These are phyloP conservation scores for Theileria annulata DNA, from an alignment of 169 alveolate genomes.

Conservation along the genomic window DNA sequence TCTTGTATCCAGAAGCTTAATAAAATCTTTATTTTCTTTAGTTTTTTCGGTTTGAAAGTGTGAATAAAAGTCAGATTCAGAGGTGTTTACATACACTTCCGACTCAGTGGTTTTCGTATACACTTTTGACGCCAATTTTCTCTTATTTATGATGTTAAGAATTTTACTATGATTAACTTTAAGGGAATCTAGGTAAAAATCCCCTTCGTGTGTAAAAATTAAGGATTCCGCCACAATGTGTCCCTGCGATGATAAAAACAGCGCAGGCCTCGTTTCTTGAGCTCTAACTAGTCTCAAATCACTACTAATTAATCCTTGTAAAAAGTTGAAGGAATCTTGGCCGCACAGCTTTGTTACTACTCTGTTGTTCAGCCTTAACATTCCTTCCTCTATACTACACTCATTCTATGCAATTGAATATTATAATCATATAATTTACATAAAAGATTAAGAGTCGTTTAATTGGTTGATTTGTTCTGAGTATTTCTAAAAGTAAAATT, in stretches of 20 bases:
- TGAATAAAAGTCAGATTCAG: conserved; percentile 5
- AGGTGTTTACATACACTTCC: not conserved
- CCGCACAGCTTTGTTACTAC: conserved; percentile 63
- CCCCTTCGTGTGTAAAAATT: conserved; percentile 30
- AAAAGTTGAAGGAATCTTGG: conserved; percentile 67
- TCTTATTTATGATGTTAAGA: conserved; percentile 3
- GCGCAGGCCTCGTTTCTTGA: conserved; percentile 10
- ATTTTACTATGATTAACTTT: conserved; percentile 5
- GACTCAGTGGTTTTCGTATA: not conserved
- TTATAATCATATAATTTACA: not conserved
- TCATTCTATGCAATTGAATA: no score
- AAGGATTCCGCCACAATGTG: conserved; percentile 69
- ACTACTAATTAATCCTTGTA: conserved; percentile 71
- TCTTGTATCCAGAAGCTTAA: conserved; percentile 5
- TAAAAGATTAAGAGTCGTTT: not conserved
- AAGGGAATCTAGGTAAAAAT: conserved; percentile 35
- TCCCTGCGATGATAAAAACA: conserved; percentile 72
- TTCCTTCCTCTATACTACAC: not conserved
- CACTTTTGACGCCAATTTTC: conserved; percentile 55
- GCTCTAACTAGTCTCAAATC: conserved; percentile 56
- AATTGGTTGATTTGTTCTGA: not conserved
- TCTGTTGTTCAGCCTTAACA: conserved; percentile 60
- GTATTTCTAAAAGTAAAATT: not conserved
- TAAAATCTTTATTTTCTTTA: not conserved
- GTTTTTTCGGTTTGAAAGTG: not conserved